These are phyloP conservation scores for Metschnikowia proteae DNA, from an alignment of 805 yeast species.

Conservation along the genomic window DNA sequence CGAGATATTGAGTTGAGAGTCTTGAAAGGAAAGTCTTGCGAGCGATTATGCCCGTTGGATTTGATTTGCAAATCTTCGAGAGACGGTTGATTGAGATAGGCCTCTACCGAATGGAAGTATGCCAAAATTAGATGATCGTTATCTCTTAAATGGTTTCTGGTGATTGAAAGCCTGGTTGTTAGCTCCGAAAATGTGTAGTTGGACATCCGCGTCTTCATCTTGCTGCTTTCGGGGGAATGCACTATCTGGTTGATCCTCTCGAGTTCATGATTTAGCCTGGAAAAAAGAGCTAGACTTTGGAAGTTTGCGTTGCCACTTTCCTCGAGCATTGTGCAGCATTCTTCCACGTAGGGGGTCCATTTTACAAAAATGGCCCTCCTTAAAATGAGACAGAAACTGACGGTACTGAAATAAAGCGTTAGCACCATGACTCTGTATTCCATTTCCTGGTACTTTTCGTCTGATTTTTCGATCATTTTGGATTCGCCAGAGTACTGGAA, in stretches of 20 bases:
- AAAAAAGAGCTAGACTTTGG: slow-evolving; percentile 50
- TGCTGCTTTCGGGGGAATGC: slow-evolving; percentile 35
- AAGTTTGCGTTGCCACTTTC: slow-evolving; percentile 28
- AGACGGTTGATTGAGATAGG: slow-evolving; percentile 60
- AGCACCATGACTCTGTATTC: slow-evolving; percentile 54
- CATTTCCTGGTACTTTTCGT: slow-evolving; percentile 22
- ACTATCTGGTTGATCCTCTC: slow-evolving; percentile 57
- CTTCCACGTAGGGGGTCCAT: slow-evolving; percentile 65
- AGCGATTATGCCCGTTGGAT: slow-evolving; percentile 6
- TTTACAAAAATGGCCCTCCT: slow-evolving; percentile 58
- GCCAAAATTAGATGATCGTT: slow-evolving; percentile 44
- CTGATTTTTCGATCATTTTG: slow-evolving; percentile 10
- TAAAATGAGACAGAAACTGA: slow-evolving; percentile 61
- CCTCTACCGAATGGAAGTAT: slow-evolving; percentile 60
- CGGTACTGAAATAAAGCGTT: slow-evolving; percentile 56
- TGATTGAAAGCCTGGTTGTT: slow-evolving; percentile 41
- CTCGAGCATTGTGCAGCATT: slow-evolving; percentile 52
- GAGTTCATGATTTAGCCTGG: slow-evolving; percentile 54
- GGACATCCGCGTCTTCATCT: slow-evolving; percentile 24
- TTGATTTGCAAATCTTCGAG: slow-evolving; percentile 20
- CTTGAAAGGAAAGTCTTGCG: slow-evolving; percentile 20
- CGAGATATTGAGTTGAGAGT: slow-evolving; percentile 44
- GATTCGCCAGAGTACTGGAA: slow-evolving; percentile 16
- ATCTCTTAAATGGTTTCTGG: slow-evolving; percentile 37
- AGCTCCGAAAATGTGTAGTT: slow-evolving; percentile 46